A percentile compares a stretch with the other conserved stretches of the same genome.
phyloP scores from a whole-genome alignment of 225 moss, liverwort and hornwort species.

The Sphagnum tenellum region DNA sequence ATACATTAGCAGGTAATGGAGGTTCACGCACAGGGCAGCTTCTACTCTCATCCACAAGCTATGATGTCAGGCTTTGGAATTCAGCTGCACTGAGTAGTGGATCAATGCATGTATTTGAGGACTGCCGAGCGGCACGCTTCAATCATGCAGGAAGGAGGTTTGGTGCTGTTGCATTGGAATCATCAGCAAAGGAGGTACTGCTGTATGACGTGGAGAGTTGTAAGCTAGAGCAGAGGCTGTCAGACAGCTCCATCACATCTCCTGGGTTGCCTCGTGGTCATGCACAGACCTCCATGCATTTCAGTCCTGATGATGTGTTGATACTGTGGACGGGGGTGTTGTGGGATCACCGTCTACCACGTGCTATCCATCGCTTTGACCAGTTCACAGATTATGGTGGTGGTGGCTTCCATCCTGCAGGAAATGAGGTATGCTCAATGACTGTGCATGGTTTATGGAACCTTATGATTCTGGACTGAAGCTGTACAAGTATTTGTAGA shows the following conservation, averaged over 20 bases:
- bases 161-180: conserved; percentile 75
- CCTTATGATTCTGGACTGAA: no score
- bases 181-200: conserved; percentile 74
- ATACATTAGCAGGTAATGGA: conserved; percentile 57
- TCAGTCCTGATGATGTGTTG: conserved; percentile 89
- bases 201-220: conserved; percentile 78
- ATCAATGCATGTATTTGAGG: conserved; percentile 65
- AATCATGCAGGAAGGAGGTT: conserved; percentile 91
- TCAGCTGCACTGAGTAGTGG: conserved; percentile 77
- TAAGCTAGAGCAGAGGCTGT: conserved; percentile 82
- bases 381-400: conserved; percentile 99
- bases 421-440: conserved; percentile 65
- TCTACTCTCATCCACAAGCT: conserved; percentile 75
- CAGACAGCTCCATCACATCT: conserved; percentile 60
- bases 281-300: conserved; percentile 82
- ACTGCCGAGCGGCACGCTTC: conserved; percentile 88
- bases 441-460: no score
- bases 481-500: no score
- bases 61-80: conserved; percentile 92
- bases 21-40: conserved; percentile 73
- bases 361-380: conserved; percentile 91
- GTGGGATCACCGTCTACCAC: conserved; percentile 95
- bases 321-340: conserved; percentile 98
- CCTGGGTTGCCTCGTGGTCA: conserved; percentile 75
- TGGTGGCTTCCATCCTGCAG: conserved; percentile 98